Percentiles rank a stretch among this genome's conserved stretches.
Conservation (phyloP, 306 rosid genomes). For the Vigna trinervia region DNA sequence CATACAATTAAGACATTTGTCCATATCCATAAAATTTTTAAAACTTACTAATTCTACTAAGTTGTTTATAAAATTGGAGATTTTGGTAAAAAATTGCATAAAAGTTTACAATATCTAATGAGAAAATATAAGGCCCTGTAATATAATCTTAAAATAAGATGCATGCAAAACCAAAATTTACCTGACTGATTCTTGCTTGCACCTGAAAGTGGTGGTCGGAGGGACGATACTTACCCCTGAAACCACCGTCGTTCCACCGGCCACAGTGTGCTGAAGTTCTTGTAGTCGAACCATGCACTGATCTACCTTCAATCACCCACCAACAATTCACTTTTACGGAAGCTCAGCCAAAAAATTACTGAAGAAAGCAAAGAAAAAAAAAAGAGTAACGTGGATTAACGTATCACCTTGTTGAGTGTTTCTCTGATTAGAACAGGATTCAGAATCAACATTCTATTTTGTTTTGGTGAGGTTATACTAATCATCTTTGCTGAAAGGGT, state of each 20-base stretch:
- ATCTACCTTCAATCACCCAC: constrained; percentile 76
- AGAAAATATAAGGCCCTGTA: not conserved
- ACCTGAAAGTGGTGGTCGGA: constrained; percentile 86
- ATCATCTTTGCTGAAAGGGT: constrained; percentile 65
- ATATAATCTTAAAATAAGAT: not conserved
- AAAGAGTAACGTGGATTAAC: not conserved
- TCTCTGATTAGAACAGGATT: constrained; percentile 77
- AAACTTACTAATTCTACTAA: too few species aligned
- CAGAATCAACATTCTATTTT: constrained; percentile 64
- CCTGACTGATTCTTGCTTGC: constrained; percentile 93
- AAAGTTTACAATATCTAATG: too few species aligned
- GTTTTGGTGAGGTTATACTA: constrained; percentile 81
- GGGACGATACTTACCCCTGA: constrained; percentile 92
- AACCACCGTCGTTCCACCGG: constrained; percentile 76
- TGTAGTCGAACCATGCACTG: constrained; percentile 84
- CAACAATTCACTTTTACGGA: constrained; percentile 16
- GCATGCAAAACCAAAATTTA: constrained; percentile 19
- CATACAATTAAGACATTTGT: too few species aligned
- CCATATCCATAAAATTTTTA: too few species aligned
- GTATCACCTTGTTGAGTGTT: constrained; percentile 74
- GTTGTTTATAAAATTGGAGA: too few species aligned
- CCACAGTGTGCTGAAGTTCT: constrained; percentile 78
- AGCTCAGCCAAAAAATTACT: not conserved
- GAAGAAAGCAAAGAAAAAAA: not conserved
- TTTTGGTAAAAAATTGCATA: too few species aligned